These are phyloP conservation scores for Chlorella ohadii DNA, from an alignment of 139 green algal genomes.

Conservation along the genomic window DNA sequence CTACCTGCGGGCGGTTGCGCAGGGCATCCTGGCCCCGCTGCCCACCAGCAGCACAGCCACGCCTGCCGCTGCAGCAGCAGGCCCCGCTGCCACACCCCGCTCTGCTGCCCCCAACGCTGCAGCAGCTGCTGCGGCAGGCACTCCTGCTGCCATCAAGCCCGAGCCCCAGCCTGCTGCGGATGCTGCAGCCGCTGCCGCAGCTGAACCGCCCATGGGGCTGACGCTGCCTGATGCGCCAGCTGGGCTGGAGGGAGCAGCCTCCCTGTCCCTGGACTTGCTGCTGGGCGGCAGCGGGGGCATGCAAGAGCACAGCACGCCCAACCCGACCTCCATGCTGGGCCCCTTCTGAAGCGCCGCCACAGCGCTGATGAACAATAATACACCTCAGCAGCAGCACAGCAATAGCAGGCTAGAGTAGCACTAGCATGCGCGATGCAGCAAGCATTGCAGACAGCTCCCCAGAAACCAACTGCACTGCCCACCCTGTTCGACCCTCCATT, in stretches of 20 bases:
- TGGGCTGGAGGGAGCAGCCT: conserved; percentile 6
- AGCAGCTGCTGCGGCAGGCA: neutral
- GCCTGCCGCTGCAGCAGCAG: neutral
- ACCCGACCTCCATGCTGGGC: neutral
- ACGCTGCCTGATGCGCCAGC: neutral
- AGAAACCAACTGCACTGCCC: neutral
- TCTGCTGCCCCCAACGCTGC: neutral
- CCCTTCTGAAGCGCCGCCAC: neutral
- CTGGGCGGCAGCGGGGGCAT: no score
- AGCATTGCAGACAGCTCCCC: no score
- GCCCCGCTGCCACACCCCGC: neutral
- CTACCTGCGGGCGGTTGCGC: neutral
- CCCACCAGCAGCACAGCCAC: neutral
- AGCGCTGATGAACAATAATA: neutral
- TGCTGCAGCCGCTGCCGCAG: neutral
- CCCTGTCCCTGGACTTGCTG: conserved; percentile 10
- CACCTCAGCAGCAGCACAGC: neutral
- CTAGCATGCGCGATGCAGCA: no score
- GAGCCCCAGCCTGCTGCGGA: neutral
- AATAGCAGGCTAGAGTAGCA: no score
- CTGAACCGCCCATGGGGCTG: neutral
- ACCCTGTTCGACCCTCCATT: neutral
- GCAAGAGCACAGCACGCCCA: neutral
- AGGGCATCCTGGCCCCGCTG: conserved; percentile 15
- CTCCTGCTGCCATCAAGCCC: neutral